A percentile compares a stretch with the other conserved stretches of the same genome.
Conservation (phyloP, 176 grass and related monocot genomes). For the Aegilops speltoides region DNA sequence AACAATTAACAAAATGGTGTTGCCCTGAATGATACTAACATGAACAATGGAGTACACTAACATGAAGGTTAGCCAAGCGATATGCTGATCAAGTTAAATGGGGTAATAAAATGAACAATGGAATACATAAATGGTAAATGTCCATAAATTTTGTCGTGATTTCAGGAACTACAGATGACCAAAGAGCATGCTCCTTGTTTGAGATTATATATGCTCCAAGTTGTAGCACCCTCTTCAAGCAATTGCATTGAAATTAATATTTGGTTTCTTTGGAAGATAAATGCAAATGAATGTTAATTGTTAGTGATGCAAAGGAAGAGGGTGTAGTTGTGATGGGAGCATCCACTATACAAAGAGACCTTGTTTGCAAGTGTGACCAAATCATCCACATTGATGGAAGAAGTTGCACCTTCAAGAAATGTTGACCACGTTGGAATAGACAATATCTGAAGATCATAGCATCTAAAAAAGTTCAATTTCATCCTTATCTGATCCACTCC, state of each 20-base stretch:
- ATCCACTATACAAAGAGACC: conserved; percentile 82
- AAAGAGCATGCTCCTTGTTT: conserved; percentile 69
- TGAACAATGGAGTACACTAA: no score
- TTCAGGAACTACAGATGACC: conserved; percentile 62
- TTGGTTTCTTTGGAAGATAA: conserved; percentile 65
- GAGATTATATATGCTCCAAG: conserved; percentile 62
- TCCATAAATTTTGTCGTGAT: conserved; percentile 71
- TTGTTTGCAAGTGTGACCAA: conserved; percentile 63
- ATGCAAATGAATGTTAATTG: conserved; percentile 12
- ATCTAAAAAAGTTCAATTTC: no score
- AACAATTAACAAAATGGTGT: no score
- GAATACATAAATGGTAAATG: conserved; percentile 32
- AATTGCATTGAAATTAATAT: conserved; percentile 80
- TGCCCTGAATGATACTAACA: no score
- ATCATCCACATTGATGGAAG: conserved; percentile 61
- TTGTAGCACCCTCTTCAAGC: conserved; percentile 59
- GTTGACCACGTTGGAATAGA: no score
- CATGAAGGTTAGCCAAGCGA: no score
- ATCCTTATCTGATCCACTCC: conserved; percentile 1
- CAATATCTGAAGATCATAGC: no score
- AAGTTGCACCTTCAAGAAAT: conserved; percentile 56
- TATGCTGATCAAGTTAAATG: no score
- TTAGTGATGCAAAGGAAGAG: background rate
- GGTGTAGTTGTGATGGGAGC: conserved; percentile 77
- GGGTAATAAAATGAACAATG: no score